phyloP scores from a whole-genome alignment of 2,329 filamentous ascomycete genomes.

The Colletotrichum cordylinicola region DNA sequence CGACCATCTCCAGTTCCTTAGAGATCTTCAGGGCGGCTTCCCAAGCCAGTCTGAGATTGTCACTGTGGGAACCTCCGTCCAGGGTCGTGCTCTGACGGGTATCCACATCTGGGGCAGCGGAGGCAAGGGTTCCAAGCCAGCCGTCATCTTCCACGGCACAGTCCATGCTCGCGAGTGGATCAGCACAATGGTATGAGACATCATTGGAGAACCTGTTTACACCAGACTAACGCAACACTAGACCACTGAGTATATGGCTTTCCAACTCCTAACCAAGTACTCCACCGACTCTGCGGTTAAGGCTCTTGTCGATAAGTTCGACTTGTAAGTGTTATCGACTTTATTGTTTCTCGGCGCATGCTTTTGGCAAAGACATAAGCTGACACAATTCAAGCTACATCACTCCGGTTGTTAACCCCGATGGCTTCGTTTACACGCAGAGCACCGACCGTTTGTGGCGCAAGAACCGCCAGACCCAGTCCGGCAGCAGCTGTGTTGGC shows the following conservation, averaged over 20 bases:
- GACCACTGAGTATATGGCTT: conserved; percentile 52
- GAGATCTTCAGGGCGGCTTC: conserved; percentile 46
- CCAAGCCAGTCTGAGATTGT: conserved; percentile 54
- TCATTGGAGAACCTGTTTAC: too few relatives aligned
- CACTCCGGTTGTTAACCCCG: conserved; percentile 55
- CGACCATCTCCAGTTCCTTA: conserved; percentile 55
- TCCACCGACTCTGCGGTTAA: conserved; percentile 39
- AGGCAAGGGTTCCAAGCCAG: conserved; percentile 52
- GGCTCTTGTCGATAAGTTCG: conserved; percentile 58
- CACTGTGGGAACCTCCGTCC: conserved; percentile 49
- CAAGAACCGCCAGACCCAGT: conserved; percentile 53
- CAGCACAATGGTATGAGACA: conserved; percentile 49
- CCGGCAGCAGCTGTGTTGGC: conserved; percentile 45
- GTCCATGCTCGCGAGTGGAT: conserved; percentile 63
- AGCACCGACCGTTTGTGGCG: conserved; percentile 54
- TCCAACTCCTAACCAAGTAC: conserved; percentile 45
- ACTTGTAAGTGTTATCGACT: conserved; percentile 51
- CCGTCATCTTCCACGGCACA: conserved; percentile 56
- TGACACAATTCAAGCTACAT: conserved; percentile 42
- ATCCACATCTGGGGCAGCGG: conserved; percentile 59
- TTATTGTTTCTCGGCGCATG: too few relatives aligned
- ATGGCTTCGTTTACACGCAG: conserved; percentile 54
- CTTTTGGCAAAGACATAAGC: rapidly evolving
- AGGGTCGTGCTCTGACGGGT: conserved; percentile 64
- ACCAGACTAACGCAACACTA: conserved; percentile 33